Conservation (phyloP, 108 stramenopile species). For the Cyclotella distinguenda region DNA sequence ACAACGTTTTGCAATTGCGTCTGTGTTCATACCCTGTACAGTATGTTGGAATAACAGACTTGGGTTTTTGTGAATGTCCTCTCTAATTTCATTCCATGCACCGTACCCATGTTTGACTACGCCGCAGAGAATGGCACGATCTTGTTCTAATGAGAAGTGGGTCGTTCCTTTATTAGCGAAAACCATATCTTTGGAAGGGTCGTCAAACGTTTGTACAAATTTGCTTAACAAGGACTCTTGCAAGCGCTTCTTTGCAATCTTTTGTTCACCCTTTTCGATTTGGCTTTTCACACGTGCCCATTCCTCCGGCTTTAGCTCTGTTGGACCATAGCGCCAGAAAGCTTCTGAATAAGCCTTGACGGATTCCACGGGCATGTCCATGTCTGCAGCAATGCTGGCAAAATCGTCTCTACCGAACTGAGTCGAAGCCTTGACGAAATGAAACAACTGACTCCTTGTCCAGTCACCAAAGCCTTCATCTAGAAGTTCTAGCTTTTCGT, state of each 20-base stretch:
- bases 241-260: conserved; percentile 73
- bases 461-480: conserved; percentile 88
- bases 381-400: conserved; percentile 75
- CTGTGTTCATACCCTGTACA: conserved; percentile 86
- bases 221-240: conserved; percentile 65
- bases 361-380: conserved; percentile 84
- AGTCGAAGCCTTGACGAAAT: conserved; percentile 68
- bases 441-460: conserved; percentile 81
- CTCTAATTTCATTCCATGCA: conserved; percentile 84
- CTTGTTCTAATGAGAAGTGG: conserved; percentile 85
- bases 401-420: conserved; percentile 83
- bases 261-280: conserved; percentile 86
- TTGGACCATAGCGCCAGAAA: conserved; percentile 83
- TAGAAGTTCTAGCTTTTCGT: conserved; percentile 82
- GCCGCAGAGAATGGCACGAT: conserved; percentile 83
- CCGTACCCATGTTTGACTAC: conserved; percentile 87
- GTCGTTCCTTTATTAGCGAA: conserved; percentile 91
- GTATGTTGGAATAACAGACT: conserved; percentile 81
- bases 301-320: conserved; percentile 74
- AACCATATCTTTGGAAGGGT: conserved; percentile 79
- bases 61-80: conserved; percentile 65
- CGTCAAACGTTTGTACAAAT: conserved; percentile 80
- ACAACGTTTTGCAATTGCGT: conserved; percentile 78
- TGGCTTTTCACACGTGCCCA: conserved; percentile 76
- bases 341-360: conserved; percentile 85